Conservation (phyloP, 2,329 filamentous ascomycete genomes). For the Huntiella bhutanensis region DNA sequence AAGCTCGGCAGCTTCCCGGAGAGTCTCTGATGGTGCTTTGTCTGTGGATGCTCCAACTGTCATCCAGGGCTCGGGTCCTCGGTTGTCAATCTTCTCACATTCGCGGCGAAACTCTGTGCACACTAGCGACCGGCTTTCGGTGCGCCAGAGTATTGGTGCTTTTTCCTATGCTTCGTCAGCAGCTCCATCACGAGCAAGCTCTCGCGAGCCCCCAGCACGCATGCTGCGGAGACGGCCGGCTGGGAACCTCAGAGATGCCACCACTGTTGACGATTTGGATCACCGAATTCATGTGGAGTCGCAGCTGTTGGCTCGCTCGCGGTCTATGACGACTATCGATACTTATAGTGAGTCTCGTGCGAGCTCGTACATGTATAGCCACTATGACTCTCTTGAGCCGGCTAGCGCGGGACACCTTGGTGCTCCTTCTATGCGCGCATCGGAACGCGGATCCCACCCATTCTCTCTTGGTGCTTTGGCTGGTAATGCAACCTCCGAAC, state of each 20-base stretch:
- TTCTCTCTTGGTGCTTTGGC: slow-evolving; percentile 36
- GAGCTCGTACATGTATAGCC: slow-evolving; percentile 30
- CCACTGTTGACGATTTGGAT: slow-evolving; percentile 44
- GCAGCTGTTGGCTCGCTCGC: slow-evolving; percentile 16
- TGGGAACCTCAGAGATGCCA: slow-evolving; percentile 51
- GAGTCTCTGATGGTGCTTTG: slow-evolving; percentile 1
- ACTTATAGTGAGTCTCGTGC: slow-evolving; percentile 42
- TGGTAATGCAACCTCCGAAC: slow-evolving; percentile 18
- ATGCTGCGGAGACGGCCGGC: slow-evolving; percentile 54
- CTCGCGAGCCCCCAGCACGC: slow-evolving; percentile 33
- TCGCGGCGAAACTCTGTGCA: slow-evolving; percentile 42
- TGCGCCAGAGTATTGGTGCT: slow-evolving; percentile 24
- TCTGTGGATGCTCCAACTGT: slow-evolving; percentile 8
- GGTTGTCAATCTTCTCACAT: slow-evolving; percentile 13
- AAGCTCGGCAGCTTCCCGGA: not conserved
- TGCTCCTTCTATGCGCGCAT: slow-evolving; percentile 22
- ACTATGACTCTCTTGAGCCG: slow-evolving; percentile 14
- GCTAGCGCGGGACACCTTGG: slow-evolving; percentile 22
- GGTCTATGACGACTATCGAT: slow-evolving; percentile 38
- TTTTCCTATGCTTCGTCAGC: slow-evolving; percentile 13
- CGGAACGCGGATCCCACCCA: slow-evolving; percentile 22
- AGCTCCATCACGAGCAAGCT: not conserved
- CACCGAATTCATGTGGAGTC: not conserved
- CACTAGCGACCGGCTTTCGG: slow-evolving; percentile 33
- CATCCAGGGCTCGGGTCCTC: slow-evolving; percentile 1